Evolutionary conservation across 768 basidiomycete genomes (phyloP), one percentile per base, ranked within the genome.

Genomic region (Amanita subjunquillea): DNA sequence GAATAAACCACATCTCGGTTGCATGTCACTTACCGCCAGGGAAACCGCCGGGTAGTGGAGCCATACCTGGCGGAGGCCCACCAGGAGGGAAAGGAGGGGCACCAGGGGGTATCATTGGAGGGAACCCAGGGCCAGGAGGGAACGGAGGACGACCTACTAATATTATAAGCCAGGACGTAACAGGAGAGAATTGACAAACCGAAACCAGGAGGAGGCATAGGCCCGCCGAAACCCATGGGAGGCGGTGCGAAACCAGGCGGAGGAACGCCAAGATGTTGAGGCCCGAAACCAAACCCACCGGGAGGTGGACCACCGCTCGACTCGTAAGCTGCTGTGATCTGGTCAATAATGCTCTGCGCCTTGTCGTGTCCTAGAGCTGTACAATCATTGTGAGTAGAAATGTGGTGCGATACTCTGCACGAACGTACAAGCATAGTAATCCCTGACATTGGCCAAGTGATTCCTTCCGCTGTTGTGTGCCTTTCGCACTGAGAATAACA

Each of bases 381-480:
- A 20, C 47, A 55, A 41, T 59, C n/a, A 38, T 53, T 54, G 52
- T 32, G 30, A 58, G 55, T 38, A 37, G 50, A 25, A 42, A 0
- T 10, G 4, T 6, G 17, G 15, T n/a, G 23, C 1, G 27, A 50
- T 29, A 37, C 37, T 32, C 15, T 17, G 9, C 23, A 23, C 27
- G 3, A 10, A 57, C 85, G 53, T 56, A 93, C 92, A 92, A 10
- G 92, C 91, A 70, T 96, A 99, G 67, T 98, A 99, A 62, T 98
- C 95, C 55, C 91, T 74, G 54, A 99, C 95, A 66, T 99, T 99
- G 37, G 91, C 77, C 37, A 98, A 78, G 65, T 99, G 96, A 69
- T 99, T 99, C 54, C 95, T 79, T 58, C 96, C 96, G 54, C 87
- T 91, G 70, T 99, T 98, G 68, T 99, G 96, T 49, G 96, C 96